Evolutionary conservation across 805 yeast species (phyloP).

Genomic region (Candida nemodendra): DNA sequence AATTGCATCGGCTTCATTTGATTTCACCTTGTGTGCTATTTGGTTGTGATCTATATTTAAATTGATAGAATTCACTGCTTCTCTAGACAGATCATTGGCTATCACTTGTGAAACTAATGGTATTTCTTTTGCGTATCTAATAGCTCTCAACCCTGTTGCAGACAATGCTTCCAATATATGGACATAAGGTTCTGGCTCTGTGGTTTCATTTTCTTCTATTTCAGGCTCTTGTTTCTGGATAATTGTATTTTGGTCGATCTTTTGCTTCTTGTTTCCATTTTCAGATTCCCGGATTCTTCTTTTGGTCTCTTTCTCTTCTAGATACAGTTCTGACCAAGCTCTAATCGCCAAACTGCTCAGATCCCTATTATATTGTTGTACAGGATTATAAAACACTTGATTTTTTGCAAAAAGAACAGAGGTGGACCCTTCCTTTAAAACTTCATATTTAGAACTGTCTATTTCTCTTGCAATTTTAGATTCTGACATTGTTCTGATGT

Average conservation of each 20-base stretch:
- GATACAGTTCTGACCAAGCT: slow-evolving; percentile 75
- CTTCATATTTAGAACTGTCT: slow-evolving; percentile 27
- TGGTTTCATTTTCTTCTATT: background rate
- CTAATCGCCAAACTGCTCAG: slow-evolving; percentile 78
- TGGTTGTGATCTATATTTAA: slow-evolving; percentile 69
- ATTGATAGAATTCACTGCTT: slow-evolving; percentile 80
- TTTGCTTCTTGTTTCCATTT: slow-evolving; percentile 15
- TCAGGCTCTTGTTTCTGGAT: slow-evolving; percentile 6
- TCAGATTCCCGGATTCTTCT: slow-evolving; percentile 26
- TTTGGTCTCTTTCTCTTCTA: slow-evolving; percentile 34
- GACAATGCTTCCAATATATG: slow-evolving; percentile 85
- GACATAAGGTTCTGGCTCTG: slow-evolving; percentile 44
- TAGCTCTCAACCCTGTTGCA: slow-evolving; percentile 93
- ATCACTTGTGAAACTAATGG: slow-evolving; percentile 70
- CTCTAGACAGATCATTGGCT: slow-evolving; percentile 86
- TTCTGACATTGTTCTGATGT: no score
- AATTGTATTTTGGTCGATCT: slow-evolving; percentile 11
- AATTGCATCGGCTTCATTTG: slow-evolving; percentile 90
- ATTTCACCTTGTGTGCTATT: slow-evolving; percentile 52
- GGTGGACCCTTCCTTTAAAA: slow-evolving; percentile 76
- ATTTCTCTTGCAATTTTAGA: background rate
- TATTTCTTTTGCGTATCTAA: slow-evolving; percentile 89
- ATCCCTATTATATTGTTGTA: slow-evolving; percentile 96
- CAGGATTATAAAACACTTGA: slow-evolving; percentile 92
- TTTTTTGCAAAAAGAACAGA: slow-evolving; percentile 77